Conservation (phyloP, 306 rosid genomes). For the Citrullus colocynthis region DNA sequence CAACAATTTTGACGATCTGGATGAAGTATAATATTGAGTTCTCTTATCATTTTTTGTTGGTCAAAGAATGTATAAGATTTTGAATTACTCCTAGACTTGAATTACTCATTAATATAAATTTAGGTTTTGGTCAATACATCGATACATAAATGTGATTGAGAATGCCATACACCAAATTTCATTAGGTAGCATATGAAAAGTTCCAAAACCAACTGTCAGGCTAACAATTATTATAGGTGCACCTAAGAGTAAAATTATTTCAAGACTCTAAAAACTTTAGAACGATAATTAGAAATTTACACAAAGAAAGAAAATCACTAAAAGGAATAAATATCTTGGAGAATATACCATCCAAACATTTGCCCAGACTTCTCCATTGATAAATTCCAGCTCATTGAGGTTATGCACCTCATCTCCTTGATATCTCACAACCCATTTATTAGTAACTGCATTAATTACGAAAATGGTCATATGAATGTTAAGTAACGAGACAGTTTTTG, state of each 20-base stretch:
- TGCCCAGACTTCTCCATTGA: constrained; percentile 89
- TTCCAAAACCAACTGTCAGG: background rate
- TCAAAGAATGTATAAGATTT: background rate
- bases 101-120: background rate
- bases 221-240: background rate
- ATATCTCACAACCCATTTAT: constrained; percentile 41
- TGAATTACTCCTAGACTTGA: background rate
- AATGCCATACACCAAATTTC: background rate
- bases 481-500: background rate
- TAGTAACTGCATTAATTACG: constrained; percentile 31
- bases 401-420: constrained; percentile 57
- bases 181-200: background rate
- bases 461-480: background rate
- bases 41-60: background rate
- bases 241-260: background rate
- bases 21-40: background rate
- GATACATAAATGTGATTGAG: background rate
- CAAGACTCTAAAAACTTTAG: background rate
- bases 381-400: constrained; percentile 79
- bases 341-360: constrained; percentile 51
- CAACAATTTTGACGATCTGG: background rate
- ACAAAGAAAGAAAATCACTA: background rate
- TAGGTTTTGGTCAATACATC: background rate
- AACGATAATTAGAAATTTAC: background rate
- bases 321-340: background rate